A percentile compares a stretch with the other conserved stretches of the same genome.
Evolutionary conservation across 148 eudicot genomes (phyloP).

Genomic region (Fagopyrum esculentum): DNA sequence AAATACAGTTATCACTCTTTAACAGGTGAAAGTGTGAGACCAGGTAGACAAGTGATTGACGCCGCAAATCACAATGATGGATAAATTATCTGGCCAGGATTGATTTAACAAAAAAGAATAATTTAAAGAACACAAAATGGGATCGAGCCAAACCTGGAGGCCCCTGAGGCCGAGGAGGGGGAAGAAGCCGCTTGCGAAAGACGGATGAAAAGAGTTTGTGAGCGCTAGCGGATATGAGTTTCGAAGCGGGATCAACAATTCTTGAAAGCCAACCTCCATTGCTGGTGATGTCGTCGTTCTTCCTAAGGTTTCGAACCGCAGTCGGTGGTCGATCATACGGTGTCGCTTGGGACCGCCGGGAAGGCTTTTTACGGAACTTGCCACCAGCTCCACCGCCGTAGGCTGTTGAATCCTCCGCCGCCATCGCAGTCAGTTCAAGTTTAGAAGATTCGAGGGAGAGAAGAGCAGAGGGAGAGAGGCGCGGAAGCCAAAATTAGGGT

Average conservation of each 20-base stretch:
- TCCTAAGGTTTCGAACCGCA: conserved; percentile 35
- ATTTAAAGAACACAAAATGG: neutral
- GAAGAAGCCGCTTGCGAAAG: conserved; percentile 60
- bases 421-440: conserved; percentile 16
- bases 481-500: conserved; percentile 24
- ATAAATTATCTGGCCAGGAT: too few species aligned
- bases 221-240: conserved; percentile 53
- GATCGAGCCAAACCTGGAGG: conserved; percentile 24
- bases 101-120: too few species aligned
- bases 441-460: conserved; percentile 6
- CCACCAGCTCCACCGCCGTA: conserved; percentile 57
- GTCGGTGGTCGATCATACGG: conserved; percentile 77
- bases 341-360: conserved; percentile 36
- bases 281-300: neutral
- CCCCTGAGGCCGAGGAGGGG: conserved; percentile 34
- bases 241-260: conserved; percentile 73
- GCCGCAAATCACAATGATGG: too few species aligned
- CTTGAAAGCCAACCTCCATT: conserved; percentile 51
- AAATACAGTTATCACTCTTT: too few species aligned
- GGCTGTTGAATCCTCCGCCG: conserved; percentile 25
- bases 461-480: conserved; percentile 9
- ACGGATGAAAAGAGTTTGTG: conserved; percentile 50
- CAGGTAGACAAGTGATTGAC: too few species aligned
- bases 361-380: conserved; percentile 43
- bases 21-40: too few species aligned